Conservation (phyloP, 805 yeast species). For the Schwanniomyces pseudopolymorphus region DNA sequence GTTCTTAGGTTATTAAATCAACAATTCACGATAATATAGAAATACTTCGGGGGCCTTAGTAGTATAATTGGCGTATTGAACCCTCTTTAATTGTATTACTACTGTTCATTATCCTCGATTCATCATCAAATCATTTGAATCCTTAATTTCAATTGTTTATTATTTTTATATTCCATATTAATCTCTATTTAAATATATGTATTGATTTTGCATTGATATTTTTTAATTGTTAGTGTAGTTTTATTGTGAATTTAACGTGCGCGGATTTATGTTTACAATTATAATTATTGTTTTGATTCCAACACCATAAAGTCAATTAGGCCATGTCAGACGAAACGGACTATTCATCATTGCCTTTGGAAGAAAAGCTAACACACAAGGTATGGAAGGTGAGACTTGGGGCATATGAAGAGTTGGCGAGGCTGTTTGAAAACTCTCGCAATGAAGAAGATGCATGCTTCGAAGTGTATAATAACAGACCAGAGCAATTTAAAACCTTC, state of each 20-base stretch:
- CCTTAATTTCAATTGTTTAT: not conserved
- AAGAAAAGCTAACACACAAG: slow-evolving; percentile 65
- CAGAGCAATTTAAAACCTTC: slow-evolving; percentile 56
- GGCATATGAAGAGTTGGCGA: slow-evolving; percentile 71
- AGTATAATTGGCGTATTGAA: not conserved
- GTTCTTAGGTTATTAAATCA: not conserved
- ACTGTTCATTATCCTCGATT: not conserved
- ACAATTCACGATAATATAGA: slow-evolving; percentile 1
- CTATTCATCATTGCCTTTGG: slow-evolving; percentile 59
- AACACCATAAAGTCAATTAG: not conserved
- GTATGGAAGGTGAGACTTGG: slow-evolving; percentile 83
- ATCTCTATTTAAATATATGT: not conserved
- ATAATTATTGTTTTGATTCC: not conserved
- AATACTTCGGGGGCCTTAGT: not conserved
- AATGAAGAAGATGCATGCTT: slow-evolving; percentile 58
- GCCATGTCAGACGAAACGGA: slow-evolving; percentile 52
- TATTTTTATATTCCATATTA: not conserved
- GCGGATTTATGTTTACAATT: not conserved
- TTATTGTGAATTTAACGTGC: not conserved
- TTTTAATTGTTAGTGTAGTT: not conserved
- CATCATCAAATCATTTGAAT: not conserved
- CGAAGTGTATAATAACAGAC: slow-evolving; percentile 46
- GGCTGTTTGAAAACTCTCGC: slow-evolving; percentile 52
- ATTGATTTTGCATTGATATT: not conserved
- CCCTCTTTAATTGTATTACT: not conserved